Conservation (phyloP, 441 rosid species). For the Isatis lusitanica region DNA sequence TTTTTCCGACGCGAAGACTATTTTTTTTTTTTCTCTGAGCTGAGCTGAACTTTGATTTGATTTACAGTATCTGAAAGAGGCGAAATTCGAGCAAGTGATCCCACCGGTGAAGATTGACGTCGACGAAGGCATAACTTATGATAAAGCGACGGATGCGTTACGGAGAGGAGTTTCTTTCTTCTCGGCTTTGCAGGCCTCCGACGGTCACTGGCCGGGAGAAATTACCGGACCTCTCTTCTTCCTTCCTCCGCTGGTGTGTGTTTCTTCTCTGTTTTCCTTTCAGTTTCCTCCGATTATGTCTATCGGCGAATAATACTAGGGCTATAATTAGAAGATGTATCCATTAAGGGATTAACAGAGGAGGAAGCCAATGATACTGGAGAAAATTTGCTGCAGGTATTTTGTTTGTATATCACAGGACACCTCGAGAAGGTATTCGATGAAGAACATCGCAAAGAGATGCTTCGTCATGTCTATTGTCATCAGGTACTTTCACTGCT, state of each 20-base stretch:
- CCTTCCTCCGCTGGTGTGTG: slow-evolving; percentile 56
- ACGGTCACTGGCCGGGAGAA: slow-evolving; percentile 70
- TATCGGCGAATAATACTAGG: background rate
- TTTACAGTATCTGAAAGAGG: slow-evolving; percentile 28
- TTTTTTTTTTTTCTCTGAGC: background rate
- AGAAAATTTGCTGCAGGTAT: slow-evolving; percentile 38
- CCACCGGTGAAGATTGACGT: slow-evolving; percentile 43
- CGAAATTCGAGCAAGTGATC: slow-evolving; percentile 31
- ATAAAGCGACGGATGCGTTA: slow-evolving; percentile 45
- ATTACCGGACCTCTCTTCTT: slow-evolving; percentile 59
- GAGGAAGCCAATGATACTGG: background rate
- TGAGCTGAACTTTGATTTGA: background rate
- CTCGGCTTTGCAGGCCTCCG: slow-evolving; percentile 60
- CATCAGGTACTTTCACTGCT: slow-evolving; percentile 42
- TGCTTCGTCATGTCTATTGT: slow-evolving; percentile 48
- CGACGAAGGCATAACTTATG: slow-evolving; percentile 43
- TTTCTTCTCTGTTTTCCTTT: background rate
- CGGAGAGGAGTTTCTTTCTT: slow-evolving; percentile 48
- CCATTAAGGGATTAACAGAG: background rate
- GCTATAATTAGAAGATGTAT: background rate
- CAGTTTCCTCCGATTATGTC: background rate
- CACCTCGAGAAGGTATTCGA: slow-evolving; percentile 43
- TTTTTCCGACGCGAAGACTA: background rate
- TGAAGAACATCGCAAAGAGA: slow-evolving; percentile 59
- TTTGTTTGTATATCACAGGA: slow-evolving; percentile 58